phyloP scores from a whole-genome alignment of 371 early-diverging fungal genomes.

The Apophysomyces trapeziformis region DNA sequence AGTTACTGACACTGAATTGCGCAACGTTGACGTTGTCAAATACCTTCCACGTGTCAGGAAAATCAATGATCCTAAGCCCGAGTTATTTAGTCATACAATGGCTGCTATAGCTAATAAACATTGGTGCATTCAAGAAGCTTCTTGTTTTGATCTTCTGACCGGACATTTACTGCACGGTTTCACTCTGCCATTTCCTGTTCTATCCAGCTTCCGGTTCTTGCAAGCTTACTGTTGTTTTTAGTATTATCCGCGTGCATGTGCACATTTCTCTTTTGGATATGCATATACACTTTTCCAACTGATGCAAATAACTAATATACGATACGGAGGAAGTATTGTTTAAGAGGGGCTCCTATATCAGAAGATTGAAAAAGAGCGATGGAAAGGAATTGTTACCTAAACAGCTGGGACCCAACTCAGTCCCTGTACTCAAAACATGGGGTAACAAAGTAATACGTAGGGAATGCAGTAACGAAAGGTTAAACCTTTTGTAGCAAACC shows the following conservation, averaged over 20 bases:
- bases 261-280: background rate
- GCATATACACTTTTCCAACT: background rate
- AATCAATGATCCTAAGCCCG: background rate
- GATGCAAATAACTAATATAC: too few relatives aligned
- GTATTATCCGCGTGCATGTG: too few relatives aligned
- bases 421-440: background rate
- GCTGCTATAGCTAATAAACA: background rate
- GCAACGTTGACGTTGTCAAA: slow-evolving; percentile 8
- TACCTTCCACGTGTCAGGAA: slow-evolving; percentile 5
- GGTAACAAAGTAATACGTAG: background rate
- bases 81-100: background rate
- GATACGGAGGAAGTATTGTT: too few relatives aligned
- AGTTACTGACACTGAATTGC: background rate
- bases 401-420: background rate
- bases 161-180: too few relatives aligned
- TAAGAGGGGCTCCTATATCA: background rate
- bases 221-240: too few relatives aligned
- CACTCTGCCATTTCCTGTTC: too few relatives aligned
- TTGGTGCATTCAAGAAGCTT: too few relatives aligned
- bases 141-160: too few relatives aligned
- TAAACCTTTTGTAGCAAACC: background rate
- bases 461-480: background rate
- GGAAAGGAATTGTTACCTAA: background rate
- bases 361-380: too few relatives aligned
- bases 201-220: too few relatives aligned